phyloP scores from a whole-genome alignment of 176 grass and related monocot species.

The Microstegium vimineum region DNA sequence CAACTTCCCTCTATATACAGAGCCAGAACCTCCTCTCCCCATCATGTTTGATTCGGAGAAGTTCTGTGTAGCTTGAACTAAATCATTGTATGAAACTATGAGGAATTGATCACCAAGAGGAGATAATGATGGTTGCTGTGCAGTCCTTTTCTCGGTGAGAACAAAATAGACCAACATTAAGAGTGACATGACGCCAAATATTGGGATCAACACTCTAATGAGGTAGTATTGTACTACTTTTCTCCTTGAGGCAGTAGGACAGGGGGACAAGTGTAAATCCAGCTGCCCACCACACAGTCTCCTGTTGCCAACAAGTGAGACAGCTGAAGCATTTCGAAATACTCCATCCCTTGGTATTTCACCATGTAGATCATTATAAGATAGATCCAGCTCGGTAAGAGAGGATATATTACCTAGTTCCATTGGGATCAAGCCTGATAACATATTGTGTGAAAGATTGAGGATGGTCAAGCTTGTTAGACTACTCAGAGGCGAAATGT shows the following conservation, averaged over 20 bases:
- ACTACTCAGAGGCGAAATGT: neutral
- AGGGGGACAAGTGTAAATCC: slow-evolving; percentile 6
- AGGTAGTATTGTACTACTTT: neutral
- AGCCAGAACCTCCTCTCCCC: slow-evolving; percentile 44
- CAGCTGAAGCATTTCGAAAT: neutral
- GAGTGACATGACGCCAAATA: neutral
- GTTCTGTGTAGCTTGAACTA: slow-evolving; percentile 26
- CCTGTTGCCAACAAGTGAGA: neutral
- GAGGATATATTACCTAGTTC: neutral
- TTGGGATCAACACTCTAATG: neutral
- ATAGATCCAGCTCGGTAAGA: slow-evolving; percentile 32
- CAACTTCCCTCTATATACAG: slow-evolving; percentile 44
- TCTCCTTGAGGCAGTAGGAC: neutral
- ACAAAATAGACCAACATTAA: neutral
- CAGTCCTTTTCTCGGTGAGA: neutral
- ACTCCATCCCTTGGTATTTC: neutral
- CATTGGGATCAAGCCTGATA: slow-evolving; percentile 31
- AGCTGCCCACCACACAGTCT: slow-evolving; percentile 22
- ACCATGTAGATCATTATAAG: neutral
- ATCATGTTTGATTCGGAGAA: slow-evolving; percentile 33
- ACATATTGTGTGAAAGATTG: slow-evolving; percentile 44
- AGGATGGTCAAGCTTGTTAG: slow-evolving; percentile 18
- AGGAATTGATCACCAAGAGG: no score
- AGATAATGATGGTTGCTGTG: neutral
- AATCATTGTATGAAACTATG: slow-evolving; percentile 21